Evolutionary conservation across 192 early-diverging fungal species (phyloP).

Genomic region (Coemansia sp.): DNA sequence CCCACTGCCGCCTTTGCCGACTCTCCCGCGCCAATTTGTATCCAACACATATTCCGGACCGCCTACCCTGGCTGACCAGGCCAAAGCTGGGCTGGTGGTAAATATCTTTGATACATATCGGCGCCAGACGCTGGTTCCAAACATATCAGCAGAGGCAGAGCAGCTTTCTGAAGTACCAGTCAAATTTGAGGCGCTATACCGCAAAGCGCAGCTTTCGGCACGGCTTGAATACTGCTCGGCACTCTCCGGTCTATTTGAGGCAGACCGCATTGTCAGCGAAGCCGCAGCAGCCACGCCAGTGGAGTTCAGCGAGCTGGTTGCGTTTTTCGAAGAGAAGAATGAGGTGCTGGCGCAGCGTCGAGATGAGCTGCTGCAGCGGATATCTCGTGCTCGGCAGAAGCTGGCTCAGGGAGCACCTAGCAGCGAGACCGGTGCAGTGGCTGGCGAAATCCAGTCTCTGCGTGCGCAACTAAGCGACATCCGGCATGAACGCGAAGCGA

Average conservation of each 20-base stretch:
- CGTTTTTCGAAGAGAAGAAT: constrained; percentile 36
- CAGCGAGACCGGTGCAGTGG: constrained; percentile 14
- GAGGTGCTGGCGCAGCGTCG: constrained; percentile 17
- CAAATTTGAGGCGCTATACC: constrained; percentile 33
- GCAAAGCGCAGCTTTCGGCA: constrained; percentile 39
- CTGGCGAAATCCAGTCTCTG: constrained; percentile 30
- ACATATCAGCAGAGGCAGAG: background rate
- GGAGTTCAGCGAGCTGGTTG: constrained; percentile 7
- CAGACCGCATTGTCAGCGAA: constrained; percentile 33
- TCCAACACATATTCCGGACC: background rate
- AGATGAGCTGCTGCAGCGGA: constrained; percentile 32
- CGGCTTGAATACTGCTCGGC: constrained; percentile 45
- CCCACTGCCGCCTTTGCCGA: constrained; percentile 24
- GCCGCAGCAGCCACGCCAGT: constrained; percentile 11
- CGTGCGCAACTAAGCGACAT: constrained; percentile 10
- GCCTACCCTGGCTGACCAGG: constrained; percentile 24
- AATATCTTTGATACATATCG: constrained; percentile 29
- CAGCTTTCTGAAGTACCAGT: constrained; percentile 11
- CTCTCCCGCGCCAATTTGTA: background rate
- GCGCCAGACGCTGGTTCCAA: constrained; percentile 20
- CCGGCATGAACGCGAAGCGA: constrained; percentile 22
- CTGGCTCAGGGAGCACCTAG: constrained; percentile 21
- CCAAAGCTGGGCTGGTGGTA: constrained; percentile 41
- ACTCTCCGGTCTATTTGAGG: constrained; percentile 37
- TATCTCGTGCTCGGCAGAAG: constrained; percentile 27